These are phyloP conservation scores for Yamadazyma songkhlaensis DNA, from an alignment of 1,139 yeast species.

Conservation along the genomic window DNA sequence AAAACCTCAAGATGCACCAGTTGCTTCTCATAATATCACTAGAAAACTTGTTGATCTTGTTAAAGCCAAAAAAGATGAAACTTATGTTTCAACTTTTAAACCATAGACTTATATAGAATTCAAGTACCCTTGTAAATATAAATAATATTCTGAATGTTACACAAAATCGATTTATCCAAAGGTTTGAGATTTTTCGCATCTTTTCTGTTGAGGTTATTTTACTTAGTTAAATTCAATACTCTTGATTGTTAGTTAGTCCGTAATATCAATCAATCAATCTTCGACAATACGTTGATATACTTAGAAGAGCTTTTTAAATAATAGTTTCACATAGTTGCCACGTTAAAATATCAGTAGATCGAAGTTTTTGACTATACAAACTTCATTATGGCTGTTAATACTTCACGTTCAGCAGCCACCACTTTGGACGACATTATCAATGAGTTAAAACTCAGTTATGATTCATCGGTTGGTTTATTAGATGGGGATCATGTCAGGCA, in stretches of 20 bases:
- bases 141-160: not conserved
- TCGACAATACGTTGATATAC: not conserved
- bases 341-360: no score
- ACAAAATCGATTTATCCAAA: not conserved
- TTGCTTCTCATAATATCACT: constrained; percentile 29
- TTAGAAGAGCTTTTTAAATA: no score
- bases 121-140: constrained; percentile 2
- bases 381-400: constrained; percentile 16
- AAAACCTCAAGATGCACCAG: constrained; percentile 69
- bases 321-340: no score
- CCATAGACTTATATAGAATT: constrained; percentile 15
- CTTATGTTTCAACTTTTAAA: constrained; percentile 24
- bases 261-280: not conserved
- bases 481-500: constrained; percentile 55
- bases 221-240: not conserved
- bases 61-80: constrained; percentile 30
- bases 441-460: constrained; percentile 54
- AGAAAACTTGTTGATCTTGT: constrained; percentile 34
- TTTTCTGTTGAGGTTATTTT: constrained; percentile 1
- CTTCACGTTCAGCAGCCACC: constrained; percentile 33
- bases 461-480: constrained; percentile 55
- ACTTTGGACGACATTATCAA: constrained; percentile 52
- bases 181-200: constrained; percentile 3
- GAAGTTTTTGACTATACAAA: no score
- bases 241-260: not conserved